Conservation (phyloP, 2,329 filamentous ascomycete species). For the Aspergillus ochraceus region DNA sequence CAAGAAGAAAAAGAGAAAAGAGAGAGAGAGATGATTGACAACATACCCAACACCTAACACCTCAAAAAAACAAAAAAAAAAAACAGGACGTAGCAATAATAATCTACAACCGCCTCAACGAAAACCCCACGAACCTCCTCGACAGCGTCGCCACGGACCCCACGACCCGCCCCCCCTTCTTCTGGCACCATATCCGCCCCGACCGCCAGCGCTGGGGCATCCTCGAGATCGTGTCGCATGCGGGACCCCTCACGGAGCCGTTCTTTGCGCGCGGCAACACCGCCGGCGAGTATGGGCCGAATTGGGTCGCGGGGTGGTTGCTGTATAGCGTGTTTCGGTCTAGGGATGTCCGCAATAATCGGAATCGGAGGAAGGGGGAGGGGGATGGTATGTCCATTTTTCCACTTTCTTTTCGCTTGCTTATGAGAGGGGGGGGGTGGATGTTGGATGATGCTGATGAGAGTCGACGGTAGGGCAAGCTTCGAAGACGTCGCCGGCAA, state of each 20-base stretch:
- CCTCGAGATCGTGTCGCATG: slow-evolving; percentile 44
- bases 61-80: too few species aligned
- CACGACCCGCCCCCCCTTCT: slow-evolving; percentile 42
- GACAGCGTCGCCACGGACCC: slow-evolving; percentile 41
- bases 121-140: slow-evolving; percentile 41
- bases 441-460: neutral
- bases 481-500: slow-evolving; percentile 22
- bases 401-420: too few species aligned
- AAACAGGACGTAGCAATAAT: slow-evolving; percentile 46
- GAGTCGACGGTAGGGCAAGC: slow-evolving; percentile 12
- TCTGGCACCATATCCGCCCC: slow-evolving; percentile 48
- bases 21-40: neutral
- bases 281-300: slow-evolving; percentile 46
- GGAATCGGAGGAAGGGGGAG: slow-evolving; percentile 42
- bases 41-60: too few species aligned
- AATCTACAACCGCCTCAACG: slow-evolving; percentile 44
- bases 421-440: neutral
- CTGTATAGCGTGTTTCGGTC: slow-evolving; percentile 51
- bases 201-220: slow-evolving; percentile 45
- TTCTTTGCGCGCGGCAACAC: slow-evolving; percentile 44
- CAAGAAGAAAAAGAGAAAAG: too few species aligned
- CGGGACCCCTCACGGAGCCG: slow-evolving; percentile 37
- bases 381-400: slow-evolving; percentile 15
- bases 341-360: slow-evolving; percentile 47
- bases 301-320: slow-evolving; percentile 49